Evolutionary conservation across 2,329 filamentous ascomycete species (phyloP).

Genomic region (Colletotrichum liaoningense): DNA sequence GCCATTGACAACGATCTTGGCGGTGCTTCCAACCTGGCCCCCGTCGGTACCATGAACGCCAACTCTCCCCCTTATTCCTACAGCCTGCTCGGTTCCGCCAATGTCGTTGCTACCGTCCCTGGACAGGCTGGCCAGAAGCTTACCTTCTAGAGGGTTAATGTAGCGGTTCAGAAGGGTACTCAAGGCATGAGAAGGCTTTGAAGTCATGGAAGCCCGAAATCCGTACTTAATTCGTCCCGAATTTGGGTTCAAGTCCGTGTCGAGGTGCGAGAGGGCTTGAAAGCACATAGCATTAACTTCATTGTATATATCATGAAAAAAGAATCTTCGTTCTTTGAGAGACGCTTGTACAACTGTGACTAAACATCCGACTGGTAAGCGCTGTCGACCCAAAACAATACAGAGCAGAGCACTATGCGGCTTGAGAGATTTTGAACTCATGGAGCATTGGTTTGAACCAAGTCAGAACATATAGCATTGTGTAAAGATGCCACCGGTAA

Average conservation of each 20-base stretch:
- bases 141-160: conserved; percentile 13
- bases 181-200: too few relatives aligned
- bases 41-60: conserved; percentile 54
- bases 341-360: too few relatives aligned
- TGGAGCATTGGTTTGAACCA: not conserved
- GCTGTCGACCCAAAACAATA: too few relatives aligned
- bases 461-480: too few relatives aligned
- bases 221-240: not conserved
- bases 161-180: not conserved
- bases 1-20: conserved; percentile 31
- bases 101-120: conserved; percentile 54
- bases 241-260: not conserved
- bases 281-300: not conserved
- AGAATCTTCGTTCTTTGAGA: too few relatives aligned
- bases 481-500: not conserved
- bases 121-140: conserved; percentile 48
- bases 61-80: conserved; percentile 63
- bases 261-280: not conserved
- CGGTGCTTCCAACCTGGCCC: conserved; percentile 23
- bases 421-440: not conserved
- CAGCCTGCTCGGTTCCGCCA: conserved; percentile 53
- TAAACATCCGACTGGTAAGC: too few relatives aligned
- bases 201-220: not conserved
- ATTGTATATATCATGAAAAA: not conserved
- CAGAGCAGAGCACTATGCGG: not conserved